Evolutionary conservation across 2,329 filamentous ascomycete species (phyloP).

Genomic region (Phoma sp.): DNA sequence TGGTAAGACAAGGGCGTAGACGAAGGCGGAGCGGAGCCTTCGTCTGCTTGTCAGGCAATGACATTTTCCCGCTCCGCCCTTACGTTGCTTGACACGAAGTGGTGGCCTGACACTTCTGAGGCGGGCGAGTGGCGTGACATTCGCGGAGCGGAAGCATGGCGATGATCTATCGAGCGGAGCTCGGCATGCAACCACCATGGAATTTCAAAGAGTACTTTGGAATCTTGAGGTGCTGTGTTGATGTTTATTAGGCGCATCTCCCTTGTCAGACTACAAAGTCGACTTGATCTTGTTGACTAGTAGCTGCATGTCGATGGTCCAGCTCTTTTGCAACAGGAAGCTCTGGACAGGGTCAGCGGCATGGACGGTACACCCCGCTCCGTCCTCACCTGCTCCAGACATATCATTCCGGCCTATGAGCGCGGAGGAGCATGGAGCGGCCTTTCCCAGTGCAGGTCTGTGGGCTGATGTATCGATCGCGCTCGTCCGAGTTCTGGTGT

Average conservation of each 20-base stretch:
- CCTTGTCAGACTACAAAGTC: too few relatives aligned
- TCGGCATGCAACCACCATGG: neutral
- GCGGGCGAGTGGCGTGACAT: slow-evolving; percentile 13
- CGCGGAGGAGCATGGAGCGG: neutral
- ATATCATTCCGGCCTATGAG: neutral
- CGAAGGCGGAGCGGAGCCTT: neutral
- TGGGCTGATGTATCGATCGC: slow-evolving; percentile 10
- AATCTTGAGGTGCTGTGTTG: neutral
- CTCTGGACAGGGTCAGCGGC: too few relatives aligned
- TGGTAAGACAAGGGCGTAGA: too few relatives aligned
- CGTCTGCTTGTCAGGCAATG: neutral
- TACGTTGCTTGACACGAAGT: neutral
- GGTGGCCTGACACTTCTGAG: neutral
- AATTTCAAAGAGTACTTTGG: neutral
- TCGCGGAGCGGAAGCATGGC: slow-evolving; percentile 6
- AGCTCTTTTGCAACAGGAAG: too few relatives aligned
- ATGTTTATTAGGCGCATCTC: neutral
- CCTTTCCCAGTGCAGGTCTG: neutral
- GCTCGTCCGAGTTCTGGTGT: slow-evolving; percentile 3
- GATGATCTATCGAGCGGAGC: slow-evolving; percentile 5
- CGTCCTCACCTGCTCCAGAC: neutral
- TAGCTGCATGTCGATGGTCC: too few relatives aligned
- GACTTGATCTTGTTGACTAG: too few relatives aligned
- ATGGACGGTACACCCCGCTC: neutral
- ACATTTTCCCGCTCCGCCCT: neutral